These are phyloP conservation scores for Chlamydomonas schloesseri DNA, from an alignment of 139 green algal genomes.

Conservation along the genomic window DNA sequence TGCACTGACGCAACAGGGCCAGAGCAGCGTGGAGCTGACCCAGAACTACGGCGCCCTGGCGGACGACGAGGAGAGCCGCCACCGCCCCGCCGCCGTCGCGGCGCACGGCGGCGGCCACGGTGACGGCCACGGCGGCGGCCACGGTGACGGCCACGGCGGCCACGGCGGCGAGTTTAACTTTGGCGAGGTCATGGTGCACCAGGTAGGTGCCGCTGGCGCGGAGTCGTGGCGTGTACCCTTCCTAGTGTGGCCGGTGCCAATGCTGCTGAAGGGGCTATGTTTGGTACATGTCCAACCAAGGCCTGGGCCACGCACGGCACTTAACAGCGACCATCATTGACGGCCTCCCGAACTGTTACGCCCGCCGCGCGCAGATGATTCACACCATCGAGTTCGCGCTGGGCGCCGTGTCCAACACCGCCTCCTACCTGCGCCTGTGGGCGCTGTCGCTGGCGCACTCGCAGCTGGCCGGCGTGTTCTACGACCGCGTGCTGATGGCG, in stretches of 20 bases:
- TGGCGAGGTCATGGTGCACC: slow-evolving; percentile 70
- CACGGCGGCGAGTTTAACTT: slow-evolving; percentile 87
- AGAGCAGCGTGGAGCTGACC: slow-evolving; percentile 5
- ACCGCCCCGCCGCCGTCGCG: background rate
- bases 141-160: slow-evolving; percentile 34
- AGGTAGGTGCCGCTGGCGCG: no score
- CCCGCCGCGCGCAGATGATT: slow-evolving; percentile 73
- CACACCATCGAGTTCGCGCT: slow-evolving; percentile 99
- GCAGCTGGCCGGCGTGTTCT: slow-evolving; percentile 95
- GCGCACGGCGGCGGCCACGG: background rate
- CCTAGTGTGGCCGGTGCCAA: no score
- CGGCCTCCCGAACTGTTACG: no score
- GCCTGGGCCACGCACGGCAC: no score
- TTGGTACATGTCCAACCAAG: no score
- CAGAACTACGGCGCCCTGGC: slow-evolving; percentile 21
- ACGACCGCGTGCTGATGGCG: slow-evolving; percentile 94
- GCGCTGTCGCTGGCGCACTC: slow-evolving; percentile 97
- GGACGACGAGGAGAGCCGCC: slow-evolving; percentile 34
- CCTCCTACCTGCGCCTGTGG: slow-evolving; percentile 98
- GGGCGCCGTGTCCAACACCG: slow-evolving; percentile 97
- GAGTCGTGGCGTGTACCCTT: no score
- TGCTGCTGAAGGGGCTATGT: no score
- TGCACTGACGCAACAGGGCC: no score
- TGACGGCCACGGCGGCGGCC: background rate
- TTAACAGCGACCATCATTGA: no score